phyloP scores from a whole-genome alignment of 2,329 filamentous ascomycete genomes.

The Zopfia rhizophila region DNA sequence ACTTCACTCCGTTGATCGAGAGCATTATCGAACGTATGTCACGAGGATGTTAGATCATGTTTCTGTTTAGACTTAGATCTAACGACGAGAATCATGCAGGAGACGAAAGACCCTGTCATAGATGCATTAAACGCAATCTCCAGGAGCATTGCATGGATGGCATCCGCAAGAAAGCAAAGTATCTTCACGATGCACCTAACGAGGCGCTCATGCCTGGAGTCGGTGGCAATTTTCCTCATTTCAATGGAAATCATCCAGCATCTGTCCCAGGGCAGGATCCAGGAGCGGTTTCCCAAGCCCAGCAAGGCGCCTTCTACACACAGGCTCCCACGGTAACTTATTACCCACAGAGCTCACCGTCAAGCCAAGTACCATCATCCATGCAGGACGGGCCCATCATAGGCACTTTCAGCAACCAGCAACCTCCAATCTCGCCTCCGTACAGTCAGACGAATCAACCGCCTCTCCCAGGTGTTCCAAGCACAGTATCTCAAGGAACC shows the following conservation, averaged over 20 bases:
- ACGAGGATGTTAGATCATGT: neutral
- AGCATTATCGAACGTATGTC: neutral
- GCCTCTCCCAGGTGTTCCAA: slow-evolving; percentile 60
- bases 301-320: slow-evolving; percentile 57
- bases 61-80: slow-evolving; percentile 32
- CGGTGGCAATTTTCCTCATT: slow-evolving; percentile 72
- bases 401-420: slow-evolving; percentile 70
- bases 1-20: neutral
- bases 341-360: slow-evolving; percentile 54
- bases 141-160: slow-evolving; percentile 94
- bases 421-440: slow-evolving; percentile 79
- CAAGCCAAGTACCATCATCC: slow-evolving; percentile 54
- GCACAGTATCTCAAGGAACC: slow-evolving; percentile 52
- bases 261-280: slow-evolving; percentile 37
- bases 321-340: slow-evolving; percentile 48
- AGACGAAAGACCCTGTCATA: slow-evolving; percentile 91
- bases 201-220: slow-evolving; percentile 90
- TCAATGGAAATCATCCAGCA: slow-evolving; percentile 59
- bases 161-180: slow-evolving; percentile 98
- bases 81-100: slow-evolving; percentile 64
- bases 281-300: slow-evolving; percentile 36
- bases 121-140: slow-evolving; percentile 93
- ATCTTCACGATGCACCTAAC: slow-evolving; percentile 93
- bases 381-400: slow-evolving; percentile 56
- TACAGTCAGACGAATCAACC: slow-evolving; percentile 67